phyloP scores from a whole-genome alignment of 768 basidiomycete species.

The Gyrodon lividus region DNA sequence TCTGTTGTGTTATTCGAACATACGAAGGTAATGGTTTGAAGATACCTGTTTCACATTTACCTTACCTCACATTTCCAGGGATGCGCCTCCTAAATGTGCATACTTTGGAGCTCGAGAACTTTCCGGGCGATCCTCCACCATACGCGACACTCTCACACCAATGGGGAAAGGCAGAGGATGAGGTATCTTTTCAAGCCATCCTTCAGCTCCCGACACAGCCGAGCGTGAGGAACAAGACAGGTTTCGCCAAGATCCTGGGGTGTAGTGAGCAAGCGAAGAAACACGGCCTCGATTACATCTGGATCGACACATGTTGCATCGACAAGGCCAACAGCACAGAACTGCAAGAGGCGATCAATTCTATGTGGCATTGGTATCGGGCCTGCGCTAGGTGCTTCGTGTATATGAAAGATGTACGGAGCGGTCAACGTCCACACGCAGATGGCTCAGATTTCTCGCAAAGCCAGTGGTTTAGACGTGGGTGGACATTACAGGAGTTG shows the following conservation, averaged over 20 bases:
- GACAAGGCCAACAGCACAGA: conserved; percentile 5
- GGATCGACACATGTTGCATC: conserved; percentile 10
- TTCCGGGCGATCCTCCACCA: background rate
- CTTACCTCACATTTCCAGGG: background rate
- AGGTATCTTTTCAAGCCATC: conserved; percentile 8
- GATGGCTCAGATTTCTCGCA: conserved; percentile 1
- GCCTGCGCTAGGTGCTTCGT: background rate
- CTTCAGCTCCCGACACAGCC: background rate
- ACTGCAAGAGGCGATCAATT: conserved; percentile 6
- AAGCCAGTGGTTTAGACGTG: conserved; percentile 7
- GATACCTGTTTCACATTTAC: too few species aligned
- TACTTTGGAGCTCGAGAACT: background rate
- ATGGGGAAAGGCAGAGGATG: conserved; percentile 1
- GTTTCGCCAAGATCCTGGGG: conserved; percentile 1
- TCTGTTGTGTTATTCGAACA: too few species aligned
- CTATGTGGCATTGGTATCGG: conserved; percentile 8
- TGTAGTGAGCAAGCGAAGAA: background rate
- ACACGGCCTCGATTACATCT: background rate
- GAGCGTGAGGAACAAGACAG: background rate
- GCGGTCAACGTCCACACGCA: background rate
- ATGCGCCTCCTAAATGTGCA: conserved; percentile 1
- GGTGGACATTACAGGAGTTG: conserved; percentile 10
- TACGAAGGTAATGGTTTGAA: too few species aligned
- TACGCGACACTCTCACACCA: conserved; percentile 5
- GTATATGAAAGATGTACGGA: conserved; percentile 3